Conservation (phyloP, 2,329 filamentous ascomycete genomes). For the Botrytis fabae region DNA sequence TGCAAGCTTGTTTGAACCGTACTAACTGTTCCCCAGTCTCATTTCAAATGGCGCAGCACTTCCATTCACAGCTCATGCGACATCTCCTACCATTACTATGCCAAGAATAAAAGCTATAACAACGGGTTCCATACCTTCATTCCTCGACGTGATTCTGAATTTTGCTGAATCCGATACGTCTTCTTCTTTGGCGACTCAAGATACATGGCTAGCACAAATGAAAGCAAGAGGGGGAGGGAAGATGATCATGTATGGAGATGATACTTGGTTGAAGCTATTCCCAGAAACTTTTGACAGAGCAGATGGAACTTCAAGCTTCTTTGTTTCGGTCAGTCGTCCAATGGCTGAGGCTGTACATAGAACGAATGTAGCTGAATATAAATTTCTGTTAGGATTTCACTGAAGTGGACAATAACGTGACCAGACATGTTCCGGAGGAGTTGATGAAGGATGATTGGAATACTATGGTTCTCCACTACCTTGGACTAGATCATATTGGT, state of each 20-base stretch:
- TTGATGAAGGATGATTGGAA: conserved; percentile 81
- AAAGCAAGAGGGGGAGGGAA: conserved; percentile 70
- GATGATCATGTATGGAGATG: conserved; percentile 93
- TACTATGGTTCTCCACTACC: conserved; percentile 90
- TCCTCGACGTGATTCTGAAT: conserved; percentile 94
- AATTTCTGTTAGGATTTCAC: conserved; percentile 74
- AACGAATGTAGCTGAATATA: conserved; percentile 34
- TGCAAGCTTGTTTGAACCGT: background rate
- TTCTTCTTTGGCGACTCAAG: conserved; percentile 82
- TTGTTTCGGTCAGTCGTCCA: conserved; percentile 75
- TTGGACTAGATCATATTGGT: conserved; percentile 95
- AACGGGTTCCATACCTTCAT: conserved; percentile 96
- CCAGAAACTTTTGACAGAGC: conserved; percentile 81
- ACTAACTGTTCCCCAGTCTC: conserved; percentile 30
- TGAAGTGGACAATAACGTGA: conserved; percentile 97
- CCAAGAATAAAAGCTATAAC: conserved; percentile 96
- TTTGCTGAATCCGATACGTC: conserved; percentile 92
- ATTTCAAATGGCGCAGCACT: conserved; percentile 72
- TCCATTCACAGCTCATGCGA: conserved; percentile 92
- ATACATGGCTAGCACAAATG: conserved; percentile 95
- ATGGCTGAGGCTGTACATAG: conserved; percentile 32
- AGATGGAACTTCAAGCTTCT: conserved; percentile 96
- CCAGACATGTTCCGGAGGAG: conserved; percentile 79
- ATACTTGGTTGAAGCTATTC: conserved; percentile 98
- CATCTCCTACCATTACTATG: conserved; percentile 98